These are phyloP conservation scores for Fragosphaeria purpurea DNA, from an alignment of 2,329 filamentous ascomycete genomes.

Conservation along the genomic window DNA sequence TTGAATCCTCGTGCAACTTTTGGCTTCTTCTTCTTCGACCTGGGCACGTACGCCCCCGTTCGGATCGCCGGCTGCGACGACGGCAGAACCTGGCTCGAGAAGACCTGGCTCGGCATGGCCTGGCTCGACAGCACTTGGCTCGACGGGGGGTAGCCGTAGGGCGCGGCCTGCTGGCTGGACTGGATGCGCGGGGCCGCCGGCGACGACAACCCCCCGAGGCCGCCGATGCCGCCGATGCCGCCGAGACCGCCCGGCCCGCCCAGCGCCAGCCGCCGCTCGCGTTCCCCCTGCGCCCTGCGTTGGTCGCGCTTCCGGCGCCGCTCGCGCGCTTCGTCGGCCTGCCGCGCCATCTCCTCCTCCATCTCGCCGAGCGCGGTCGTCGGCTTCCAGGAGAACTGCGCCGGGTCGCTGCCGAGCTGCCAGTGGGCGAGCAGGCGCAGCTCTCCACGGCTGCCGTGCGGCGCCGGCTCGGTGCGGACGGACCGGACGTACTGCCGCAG, in stretches of 20 bases:
- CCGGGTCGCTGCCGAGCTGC: slow-evolving; percentile 25
- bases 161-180: slow-evolving; percentile 2
- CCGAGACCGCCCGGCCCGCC: neutral
- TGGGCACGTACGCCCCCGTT: slow-evolving; percentile 5
- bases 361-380: slow-evolving; percentile 1
- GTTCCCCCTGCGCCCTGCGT: slow-evolving; percentile 14
- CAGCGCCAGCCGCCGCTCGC: slow-evolving; percentile 12
- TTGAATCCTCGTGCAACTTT: slow-evolving; percentile 34
- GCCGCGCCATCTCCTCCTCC: slow-evolving; percentile 7
- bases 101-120: neutral
- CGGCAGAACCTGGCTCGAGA: slow-evolving; percentile 2
- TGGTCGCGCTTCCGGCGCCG: slow-evolving; percentile 19
- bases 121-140: slow-evolving; percentile 7
- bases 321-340: slow-evolving; percentile 15
- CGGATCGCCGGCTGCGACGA: slow-evolving; percentile 10
- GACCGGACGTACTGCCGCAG: slow-evolving; percentile 24
- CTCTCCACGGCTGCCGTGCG: slow-evolving; percentile 5
- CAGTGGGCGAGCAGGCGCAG: slow-evolving; percentile 24
- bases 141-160: neutral
- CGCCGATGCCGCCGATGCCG: neutral
- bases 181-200: slow-evolving; percentile 5
- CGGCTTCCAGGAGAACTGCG: slow-evolving; percentile 20
- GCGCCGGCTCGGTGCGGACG: slow-evolving; percentile 17
- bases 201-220: slow-evolving; percentile 1
- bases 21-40: slow-evolving; percentile 26